Evolutionary conservation across 768 basidiomycete species (phyloP), one percentile per base, ranked within the genome.

Genomic region (Udeniomyces megalosporus): DNA sequence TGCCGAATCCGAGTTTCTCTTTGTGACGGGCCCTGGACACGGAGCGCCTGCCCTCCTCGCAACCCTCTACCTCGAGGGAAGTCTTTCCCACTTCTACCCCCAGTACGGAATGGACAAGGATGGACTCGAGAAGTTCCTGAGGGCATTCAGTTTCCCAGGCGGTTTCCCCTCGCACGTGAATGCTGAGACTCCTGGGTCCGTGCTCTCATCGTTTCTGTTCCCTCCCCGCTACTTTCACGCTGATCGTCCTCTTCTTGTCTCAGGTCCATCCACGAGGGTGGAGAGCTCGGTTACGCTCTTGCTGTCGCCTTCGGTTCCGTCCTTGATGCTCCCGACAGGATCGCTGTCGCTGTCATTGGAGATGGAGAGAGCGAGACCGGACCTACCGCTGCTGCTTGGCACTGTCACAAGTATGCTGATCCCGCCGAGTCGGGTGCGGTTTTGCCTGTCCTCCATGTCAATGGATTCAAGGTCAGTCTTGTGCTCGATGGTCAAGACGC

Each of bases 341-440:
- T 92, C 68, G 81, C 84, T 22, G 79, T 83, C 52, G 87, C 85
- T 64, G 78, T 92, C 34, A 75, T 93, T n/a, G 89, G 89, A 26
- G 88, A 91, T 65, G 89, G 88, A 31, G 89, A 92, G 74, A 82
- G 84, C 4, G 69, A 72, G 66, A 72, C 71, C 22, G 70, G 70
- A 20, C 74, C 75, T 7, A 75, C 75, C 14, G 73, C 75, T 6
- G 69, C 72, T 28, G 67, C 22, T 5, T 91, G 87, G 86, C 87
- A 89, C 68, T 84, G 79, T 6, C 84, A 78, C 81, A 91, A 95
- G 76, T 95, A 84, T 71, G 81, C 92, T 68, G 88, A 95, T 70
- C 89, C 90, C 26, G 81, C 80, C 17, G 89, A 91, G 74, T 85
- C 84, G 2, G 89, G 90, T 22, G 88, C 90, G 0, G 87, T 92